A percentile compares a stretch with the other conserved stretches of the same genome.
Conservation (phyloP, 169 alveolate genomes). For the Eimeria sp. region DNA sequence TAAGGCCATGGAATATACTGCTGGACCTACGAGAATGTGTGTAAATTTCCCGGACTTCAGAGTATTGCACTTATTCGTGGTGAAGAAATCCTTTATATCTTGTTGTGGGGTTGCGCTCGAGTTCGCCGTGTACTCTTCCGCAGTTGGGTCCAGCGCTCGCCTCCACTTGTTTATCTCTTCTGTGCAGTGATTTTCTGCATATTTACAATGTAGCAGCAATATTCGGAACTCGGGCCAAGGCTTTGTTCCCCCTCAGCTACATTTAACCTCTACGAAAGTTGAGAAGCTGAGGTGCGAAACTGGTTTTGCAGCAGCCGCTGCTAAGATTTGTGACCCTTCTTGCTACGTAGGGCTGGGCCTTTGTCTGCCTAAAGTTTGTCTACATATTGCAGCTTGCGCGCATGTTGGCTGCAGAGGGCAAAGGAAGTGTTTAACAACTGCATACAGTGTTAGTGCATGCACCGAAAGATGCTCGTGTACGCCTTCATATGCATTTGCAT, state of each 20-base stretch:
- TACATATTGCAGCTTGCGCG: neutral
- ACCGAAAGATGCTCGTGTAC: neutral
- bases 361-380: neutral
- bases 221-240: too few species aligned
- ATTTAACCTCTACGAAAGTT: neutral
- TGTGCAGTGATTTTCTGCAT: neutral
- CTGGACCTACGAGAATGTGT: slow-evolving; percentile 30
- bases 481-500: neutral
- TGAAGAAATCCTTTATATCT: neutral
- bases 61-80: neutral
- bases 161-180: neutral
- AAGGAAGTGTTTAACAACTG: neutral
- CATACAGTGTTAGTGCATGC: neutral
- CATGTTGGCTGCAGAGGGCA: neutral
- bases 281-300: too few species aligned
- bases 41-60: neutral
- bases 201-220: neutral
- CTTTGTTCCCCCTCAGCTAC: neutral
- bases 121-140: neutral
- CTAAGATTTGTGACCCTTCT: neutral
- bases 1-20: neutral
- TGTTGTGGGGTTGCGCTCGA: neutral
- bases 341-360: neutral
- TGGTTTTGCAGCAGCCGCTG: neutral
- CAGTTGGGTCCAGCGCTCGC: neutral